A percentile compares a stretch with the other conserved stretches of the same genome.
These are phyloP conservation scores for Phytopythium boreale DNA, from an alignment of 352 stramenopile species.

Conservation along the genomic window DNA sequence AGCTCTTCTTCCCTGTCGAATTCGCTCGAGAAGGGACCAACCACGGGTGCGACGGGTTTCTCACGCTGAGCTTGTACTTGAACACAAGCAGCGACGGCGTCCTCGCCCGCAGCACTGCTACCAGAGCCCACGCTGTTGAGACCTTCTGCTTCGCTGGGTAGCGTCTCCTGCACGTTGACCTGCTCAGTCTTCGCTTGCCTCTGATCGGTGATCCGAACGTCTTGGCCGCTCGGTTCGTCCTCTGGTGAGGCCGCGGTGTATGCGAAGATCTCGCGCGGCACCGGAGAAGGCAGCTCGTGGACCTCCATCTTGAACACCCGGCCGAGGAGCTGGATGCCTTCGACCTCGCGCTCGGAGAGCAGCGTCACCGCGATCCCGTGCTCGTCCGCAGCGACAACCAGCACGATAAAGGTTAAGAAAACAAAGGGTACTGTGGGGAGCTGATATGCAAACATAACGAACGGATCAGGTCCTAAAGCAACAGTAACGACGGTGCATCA, in stretches of 20 bases:
- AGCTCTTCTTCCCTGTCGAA: constrained; percentile 13
- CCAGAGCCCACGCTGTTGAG: background rate
- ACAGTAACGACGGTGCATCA: background rate
- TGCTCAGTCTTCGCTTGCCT: background rate
- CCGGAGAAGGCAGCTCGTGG: constrained; percentile 36
- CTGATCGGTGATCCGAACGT: background rate
- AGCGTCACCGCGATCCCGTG: constrained; percentile 71
- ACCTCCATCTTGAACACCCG: constrained; percentile 74
- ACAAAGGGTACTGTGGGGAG: background rate
- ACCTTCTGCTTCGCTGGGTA: background rate
- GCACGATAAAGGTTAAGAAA: constrained; percentile 14
- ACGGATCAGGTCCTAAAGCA: background rate
- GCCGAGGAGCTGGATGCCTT: constrained; percentile 50
- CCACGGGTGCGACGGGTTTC: background rate
- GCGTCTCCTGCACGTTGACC: background rate
- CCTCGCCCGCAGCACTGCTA: background rate
- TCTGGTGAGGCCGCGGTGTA: constrained; percentile 22
- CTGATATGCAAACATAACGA: background rate
- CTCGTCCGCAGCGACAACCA: constrained; percentile 7
- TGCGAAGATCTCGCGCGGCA: constrained; percentile 41
- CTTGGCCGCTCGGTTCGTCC: background rate
- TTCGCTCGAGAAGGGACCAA: background rate
- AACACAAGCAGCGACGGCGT: background rate
- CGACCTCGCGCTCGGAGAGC: constrained; percentile 40
- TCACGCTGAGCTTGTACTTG: background rate